Conservation (phyloP, 768 basidiomycete genomes). For the Termitomyces sp. region DNA sequence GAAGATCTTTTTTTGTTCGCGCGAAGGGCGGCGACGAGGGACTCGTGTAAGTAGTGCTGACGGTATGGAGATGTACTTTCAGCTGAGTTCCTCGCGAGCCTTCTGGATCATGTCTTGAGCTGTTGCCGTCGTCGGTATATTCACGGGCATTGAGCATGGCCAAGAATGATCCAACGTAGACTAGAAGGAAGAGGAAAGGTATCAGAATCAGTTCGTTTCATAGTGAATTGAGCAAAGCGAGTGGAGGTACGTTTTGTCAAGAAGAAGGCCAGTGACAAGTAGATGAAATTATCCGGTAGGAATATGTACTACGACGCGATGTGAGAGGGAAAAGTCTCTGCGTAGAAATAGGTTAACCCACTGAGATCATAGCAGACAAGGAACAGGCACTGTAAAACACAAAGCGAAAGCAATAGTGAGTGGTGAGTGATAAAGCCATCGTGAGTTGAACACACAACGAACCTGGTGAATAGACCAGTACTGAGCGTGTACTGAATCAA, state of each 20-base stretch:
- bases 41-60: neutral
- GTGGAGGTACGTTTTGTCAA: conserved; percentile 38
- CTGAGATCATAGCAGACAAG: conserved; percentile 38
- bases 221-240: neutral
- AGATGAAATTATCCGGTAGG: conserved; percentile 40
- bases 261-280: conserved; percentile 38
- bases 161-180: conserved; percentile 47
- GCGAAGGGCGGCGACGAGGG: neutral
- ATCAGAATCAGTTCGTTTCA: neutral
- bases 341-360: conserved; percentile 16
- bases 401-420: too few relatives aligned
- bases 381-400: conserved; percentile 37
- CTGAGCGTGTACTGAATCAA: conserved; percentile 27
- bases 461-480: conserved; percentile 24
- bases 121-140: conserved; percentile 11
- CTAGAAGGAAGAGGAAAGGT: conserved; percentile 19
- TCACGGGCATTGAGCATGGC: conserved; percentile 44
- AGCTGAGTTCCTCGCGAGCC: conserved; percentile 8
- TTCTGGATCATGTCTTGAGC: conserved; percentile 11
- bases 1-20: neutral
- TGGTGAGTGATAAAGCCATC: neutral
- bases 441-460: neutral
- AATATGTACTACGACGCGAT: conserved; percentile 33
- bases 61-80: conserved; percentile 12
- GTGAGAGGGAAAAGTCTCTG: neutral